Percentiles rank a stretch among this genome's conserved stretches.
Evolutionary conservation across 2,329 filamentous ascomycete genomes (phyloP).

Genomic region (Phialophora verrucosa): DNA sequence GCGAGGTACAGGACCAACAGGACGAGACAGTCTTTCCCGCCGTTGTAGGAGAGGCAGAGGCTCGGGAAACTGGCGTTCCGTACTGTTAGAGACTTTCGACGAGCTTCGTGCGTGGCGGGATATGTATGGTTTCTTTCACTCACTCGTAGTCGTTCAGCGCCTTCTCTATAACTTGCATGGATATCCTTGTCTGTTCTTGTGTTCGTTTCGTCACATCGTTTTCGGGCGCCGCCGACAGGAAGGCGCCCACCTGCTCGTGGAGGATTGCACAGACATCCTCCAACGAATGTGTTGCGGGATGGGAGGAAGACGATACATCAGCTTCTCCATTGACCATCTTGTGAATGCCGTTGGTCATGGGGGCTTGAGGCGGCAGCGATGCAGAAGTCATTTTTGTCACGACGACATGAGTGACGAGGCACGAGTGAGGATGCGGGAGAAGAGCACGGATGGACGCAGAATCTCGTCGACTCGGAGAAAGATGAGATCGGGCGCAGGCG

Average conservation of each 20-base stretch:
- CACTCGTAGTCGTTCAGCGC: constrained; percentile 78
- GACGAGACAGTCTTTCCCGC: constrained; percentile 96
- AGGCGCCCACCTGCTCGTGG: constrained; percentile 65
- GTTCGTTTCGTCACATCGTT: constrained; percentile 65
- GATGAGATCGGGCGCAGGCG: constrained; percentile 8
- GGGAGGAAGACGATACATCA: constrained; percentile 32
- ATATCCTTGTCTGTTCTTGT: constrained; percentile 75
- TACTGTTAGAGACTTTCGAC: not conserved
- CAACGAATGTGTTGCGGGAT: constrained; percentile 40
- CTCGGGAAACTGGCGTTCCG: constrained; percentile 62
- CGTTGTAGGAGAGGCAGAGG: constrained; percentile 92
- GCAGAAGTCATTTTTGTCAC: constrained; percentile 32
- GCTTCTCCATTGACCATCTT: constrained; percentile 37
- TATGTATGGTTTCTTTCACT: constrained; percentile 40
- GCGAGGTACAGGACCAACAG: constrained; percentile 86
- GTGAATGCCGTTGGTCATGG: constrained; percentile 37
- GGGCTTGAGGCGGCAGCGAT: constrained; percentile 40
- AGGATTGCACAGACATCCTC: constrained; percentile 70
- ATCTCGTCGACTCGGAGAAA: constrained; percentile 7
- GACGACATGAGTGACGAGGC: constrained; percentile 20
- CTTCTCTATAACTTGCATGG: constrained; percentile 74
- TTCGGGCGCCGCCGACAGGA: constrained; percentile 66
- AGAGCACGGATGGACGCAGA: constrained; percentile 1
- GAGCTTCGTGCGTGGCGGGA: not conserved
- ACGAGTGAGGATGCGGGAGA: constrained; percentile 5